Conservation (phyloP, 306 rosid genomes). For the Vigna hirtella region DNA sequence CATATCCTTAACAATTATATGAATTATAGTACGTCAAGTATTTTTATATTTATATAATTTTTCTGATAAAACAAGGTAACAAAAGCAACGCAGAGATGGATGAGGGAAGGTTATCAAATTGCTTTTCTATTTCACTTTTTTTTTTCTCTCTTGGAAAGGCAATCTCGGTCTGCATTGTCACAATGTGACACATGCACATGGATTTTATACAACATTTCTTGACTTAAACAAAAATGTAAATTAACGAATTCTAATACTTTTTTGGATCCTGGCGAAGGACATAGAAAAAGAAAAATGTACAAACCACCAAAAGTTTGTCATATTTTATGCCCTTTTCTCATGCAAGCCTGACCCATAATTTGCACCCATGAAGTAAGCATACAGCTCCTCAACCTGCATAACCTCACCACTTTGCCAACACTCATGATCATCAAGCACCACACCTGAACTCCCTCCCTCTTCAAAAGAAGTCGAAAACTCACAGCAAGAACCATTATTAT, state of each 20-base stretch:
- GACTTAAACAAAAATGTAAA: not conserved
- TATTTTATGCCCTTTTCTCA: slow-evolving; percentile 21
- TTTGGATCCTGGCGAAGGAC: not conserved
- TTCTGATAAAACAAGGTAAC: too few species aligned
- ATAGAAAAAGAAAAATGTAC: not conserved
- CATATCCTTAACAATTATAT: too few species aligned
- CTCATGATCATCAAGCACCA: slow-evolving; percentile 29
- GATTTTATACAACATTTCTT: not conserved
- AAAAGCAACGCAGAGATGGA: not conserved
- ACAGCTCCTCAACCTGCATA: slow-evolving; percentile 55
- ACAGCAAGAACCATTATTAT: slow-evolving; percentile 29
- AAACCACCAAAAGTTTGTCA: not conserved
- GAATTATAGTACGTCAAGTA: too few species aligned
- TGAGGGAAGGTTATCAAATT: not conserved
- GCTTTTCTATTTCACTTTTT: not conserved
- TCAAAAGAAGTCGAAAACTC: slow-evolving; percentile 43
- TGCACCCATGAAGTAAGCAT: slow-evolving; percentile 55
- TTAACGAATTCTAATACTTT: not conserved
- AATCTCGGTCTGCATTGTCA: not conserved
- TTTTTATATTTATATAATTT: too few species aligned
- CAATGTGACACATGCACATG: not conserved
- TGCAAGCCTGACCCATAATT: slow-evolving; percentile 43
- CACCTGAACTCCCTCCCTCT: slow-evolving; percentile 46
- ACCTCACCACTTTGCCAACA: slow-evolving; percentile 34
- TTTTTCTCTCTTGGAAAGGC: not conserved